Percentiles rank a stretch among this genome's conserved stretches.
Conservation (phyloP, 768 basidiomycete genomes). For the Lactifluus subvellereus region DNA sequence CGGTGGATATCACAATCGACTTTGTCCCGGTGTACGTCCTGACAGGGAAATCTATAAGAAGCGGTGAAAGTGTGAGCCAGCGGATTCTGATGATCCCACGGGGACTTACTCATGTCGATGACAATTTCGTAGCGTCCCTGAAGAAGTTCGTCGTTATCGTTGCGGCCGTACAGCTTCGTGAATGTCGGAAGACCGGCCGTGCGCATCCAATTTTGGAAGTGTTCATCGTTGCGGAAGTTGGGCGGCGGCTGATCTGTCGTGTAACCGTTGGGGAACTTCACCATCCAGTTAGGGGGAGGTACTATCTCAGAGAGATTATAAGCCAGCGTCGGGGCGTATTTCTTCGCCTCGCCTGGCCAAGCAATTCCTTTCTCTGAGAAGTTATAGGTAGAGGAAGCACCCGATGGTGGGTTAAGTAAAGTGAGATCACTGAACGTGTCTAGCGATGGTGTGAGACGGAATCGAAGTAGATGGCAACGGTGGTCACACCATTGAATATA, state of each 20-base stretch:
- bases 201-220: constrained; percentile 99
- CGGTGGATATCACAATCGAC: constrained; percentile 93
- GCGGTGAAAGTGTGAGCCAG: neutral
- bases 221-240: constrained; percentile 71
- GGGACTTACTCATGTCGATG: constrained; percentile 72
- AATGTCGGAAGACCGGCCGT: constrained; percentile 97
- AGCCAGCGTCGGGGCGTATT: constrained; percentile 64
- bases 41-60: constrained; percentile 74
- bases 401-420: constrained; percentile 48
- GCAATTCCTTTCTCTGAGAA: constrained; percentile 81
- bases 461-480: neutral
- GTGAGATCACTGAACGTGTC: constrained; percentile 73
- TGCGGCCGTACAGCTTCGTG: constrained; percentile 89
- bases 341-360: constrained; percentile 94
- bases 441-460: constrained; percentile 30
- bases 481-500: constrained; percentile 76
- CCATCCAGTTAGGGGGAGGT: constrained; percentile 91
- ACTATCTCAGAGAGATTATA: constrained; percentile 65
- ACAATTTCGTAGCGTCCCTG: constrained; percentile 72
- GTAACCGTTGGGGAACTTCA: constrained; percentile 70
- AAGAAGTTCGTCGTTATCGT: constrained; percentile 67
- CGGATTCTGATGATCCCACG: neutral
- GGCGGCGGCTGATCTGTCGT: constrained; percentile 59
- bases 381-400: constrained; percentile 47
- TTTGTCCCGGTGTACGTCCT: constrained; percentile 89